A percentile compares a stretch with the other conserved stretches of the same genome.
Conservation (phyloP, 1,284 basidiomycete species). For the Coniophora puteana region DNA sequence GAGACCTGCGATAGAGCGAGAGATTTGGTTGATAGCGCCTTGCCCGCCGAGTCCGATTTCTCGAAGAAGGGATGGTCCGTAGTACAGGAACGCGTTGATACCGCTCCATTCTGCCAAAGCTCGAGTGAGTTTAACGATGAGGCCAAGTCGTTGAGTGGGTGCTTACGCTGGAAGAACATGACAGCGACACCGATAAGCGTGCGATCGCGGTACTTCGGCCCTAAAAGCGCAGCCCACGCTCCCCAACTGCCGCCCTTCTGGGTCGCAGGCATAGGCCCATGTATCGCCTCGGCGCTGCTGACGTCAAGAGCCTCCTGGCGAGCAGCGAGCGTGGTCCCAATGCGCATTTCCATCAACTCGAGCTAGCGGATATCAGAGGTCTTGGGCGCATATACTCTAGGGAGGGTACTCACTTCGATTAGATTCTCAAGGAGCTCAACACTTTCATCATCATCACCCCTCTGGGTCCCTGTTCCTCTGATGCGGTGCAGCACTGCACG, state of each 20-base stretch:
- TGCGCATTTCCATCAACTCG: constrained; percentile 71
- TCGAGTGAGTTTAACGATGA: constrained; percentile 2
- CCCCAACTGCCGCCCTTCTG: constrained; percentile 32
- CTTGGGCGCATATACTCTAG: no score
- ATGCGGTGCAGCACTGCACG: no score
- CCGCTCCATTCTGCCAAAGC: constrained; percentile 68
- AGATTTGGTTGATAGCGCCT: no score
- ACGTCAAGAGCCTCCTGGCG: constrained; percentile 19
- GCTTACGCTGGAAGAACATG: constrained; percentile 79
- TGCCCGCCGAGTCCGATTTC: constrained; percentile 54
- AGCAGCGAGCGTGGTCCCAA: constrained; percentile 56
- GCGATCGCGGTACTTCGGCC: constrained; percentile 46
- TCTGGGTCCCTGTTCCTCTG: no score
- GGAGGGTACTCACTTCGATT: no score
- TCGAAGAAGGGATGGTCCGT: constrained; percentile 69
- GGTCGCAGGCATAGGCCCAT: constrained; percentile 12
- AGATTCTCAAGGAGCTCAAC: no score
- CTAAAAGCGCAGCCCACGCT: constrained; percentile 56
- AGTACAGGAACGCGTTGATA: constrained; percentile 79
- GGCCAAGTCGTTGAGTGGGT: not conserved
- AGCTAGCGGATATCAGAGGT: constrained; percentile 44
- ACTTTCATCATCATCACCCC: no score
- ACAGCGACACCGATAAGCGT: constrained; percentile 67
- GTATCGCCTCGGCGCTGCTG: constrained; percentile 4
- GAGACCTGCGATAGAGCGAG: no score